Conservation (phyloP, 257 asterid species). For the Solanum habrochaites region DNA sequence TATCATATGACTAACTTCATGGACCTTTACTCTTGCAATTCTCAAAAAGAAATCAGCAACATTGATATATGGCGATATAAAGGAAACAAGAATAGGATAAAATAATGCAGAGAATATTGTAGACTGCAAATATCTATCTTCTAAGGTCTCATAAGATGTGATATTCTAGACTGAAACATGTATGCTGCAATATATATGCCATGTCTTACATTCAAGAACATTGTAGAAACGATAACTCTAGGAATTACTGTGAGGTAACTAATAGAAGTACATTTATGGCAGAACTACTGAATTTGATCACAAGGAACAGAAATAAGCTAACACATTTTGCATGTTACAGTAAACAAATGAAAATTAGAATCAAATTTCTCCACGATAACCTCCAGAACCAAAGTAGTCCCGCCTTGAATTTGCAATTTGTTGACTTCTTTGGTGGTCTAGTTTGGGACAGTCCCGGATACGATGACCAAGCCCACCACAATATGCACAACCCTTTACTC, state of each 20-base stretch:
- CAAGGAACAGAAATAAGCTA: background rate
- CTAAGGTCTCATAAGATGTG: background rate
- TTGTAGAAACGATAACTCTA: background rate
- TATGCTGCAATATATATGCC: background rate
- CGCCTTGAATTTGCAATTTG: constrained; percentile 69
- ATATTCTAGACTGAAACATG: background rate
- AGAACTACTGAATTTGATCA: background rate
- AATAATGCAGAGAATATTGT: background rate
- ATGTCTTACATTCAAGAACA: background rate
- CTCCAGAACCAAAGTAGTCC: constrained; percentile 70
- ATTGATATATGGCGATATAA: background rate
- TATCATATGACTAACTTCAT: background rate
- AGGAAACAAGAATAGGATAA: background rate
- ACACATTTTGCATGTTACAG: constrained; percentile 4
- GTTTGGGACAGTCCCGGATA: constrained; percentile 69
- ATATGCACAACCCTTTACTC: constrained; percentile 68
- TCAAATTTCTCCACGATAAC: constrained; percentile 80
- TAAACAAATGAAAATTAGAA: background rate
- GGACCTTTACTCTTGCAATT: background rate
- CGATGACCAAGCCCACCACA: constrained; percentile 87
- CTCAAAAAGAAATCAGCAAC: background rate
- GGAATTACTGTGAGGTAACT: background rate
- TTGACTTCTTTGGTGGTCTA: constrained; percentile 67
- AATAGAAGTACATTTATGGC: background rate
- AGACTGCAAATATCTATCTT: background rate